phyloP scores from a whole-genome alignment of 179 eudicot species.

The Patellifolia procumbens region DNA sequence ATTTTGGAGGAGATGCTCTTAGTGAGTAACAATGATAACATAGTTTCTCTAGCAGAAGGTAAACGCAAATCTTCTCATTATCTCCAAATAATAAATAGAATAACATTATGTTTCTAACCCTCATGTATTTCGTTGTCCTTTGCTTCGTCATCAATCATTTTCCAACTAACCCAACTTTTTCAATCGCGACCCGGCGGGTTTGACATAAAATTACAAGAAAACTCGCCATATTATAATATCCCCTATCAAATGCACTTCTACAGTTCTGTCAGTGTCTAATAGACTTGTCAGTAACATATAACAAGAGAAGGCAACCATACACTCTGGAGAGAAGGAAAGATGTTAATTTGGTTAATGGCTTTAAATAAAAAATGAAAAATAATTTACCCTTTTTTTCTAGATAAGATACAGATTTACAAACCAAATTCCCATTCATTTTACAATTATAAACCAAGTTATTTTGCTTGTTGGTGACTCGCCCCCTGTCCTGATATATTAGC shows the following conservation, averaged over 20 bases:
- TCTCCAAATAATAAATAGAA: background rate
- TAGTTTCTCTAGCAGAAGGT: background rate
- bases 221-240: background rate
- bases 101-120: background rate
- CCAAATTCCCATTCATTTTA: background rate
- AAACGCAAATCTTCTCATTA: background rate
- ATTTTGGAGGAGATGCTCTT: background rate
- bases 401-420: background rate
- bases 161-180: too few species aligned
- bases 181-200: too few species aligned
- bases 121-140: background rate
- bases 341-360: background rate
- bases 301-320: background rate
- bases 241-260: background rate
- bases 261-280: background rate
- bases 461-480: background rate
- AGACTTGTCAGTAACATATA: background rate
- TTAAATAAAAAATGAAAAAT: background rate
- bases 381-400: background rate
- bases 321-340: background rate
- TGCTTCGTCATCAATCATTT: too few species aligned
- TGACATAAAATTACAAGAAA: background rate
- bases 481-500: background rate
- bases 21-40: background rate
- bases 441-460: background rate